phyloP scores from a whole-genome alignment of 202 grass and related monocot genomes.

The Brachypodium distachyon region DNA sequence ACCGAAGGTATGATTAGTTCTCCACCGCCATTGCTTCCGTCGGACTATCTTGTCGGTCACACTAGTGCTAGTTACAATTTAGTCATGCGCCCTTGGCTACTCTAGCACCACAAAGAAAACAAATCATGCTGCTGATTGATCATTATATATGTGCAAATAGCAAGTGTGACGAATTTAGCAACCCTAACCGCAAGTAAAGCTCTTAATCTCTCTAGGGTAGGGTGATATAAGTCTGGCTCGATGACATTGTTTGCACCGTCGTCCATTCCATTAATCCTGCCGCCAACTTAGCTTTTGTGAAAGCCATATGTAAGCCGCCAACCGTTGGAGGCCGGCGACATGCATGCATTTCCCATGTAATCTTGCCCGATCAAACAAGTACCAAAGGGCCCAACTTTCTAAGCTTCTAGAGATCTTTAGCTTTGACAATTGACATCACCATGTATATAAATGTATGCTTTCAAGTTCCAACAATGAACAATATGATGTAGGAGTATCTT shows the following conservation, averaged over 20 bases:
- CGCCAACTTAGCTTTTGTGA: slow-evolving; percentile 13
- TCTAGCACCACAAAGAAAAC: neutral
- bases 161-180: neutral
- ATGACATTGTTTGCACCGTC: slow-evolving; percentile 1
- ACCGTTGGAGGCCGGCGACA: slow-evolving; percentile 18
- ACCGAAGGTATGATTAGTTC: no score
- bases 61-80: no score
- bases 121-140: neutral
- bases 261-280: no score
- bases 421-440: slow-evolving; percentile 24
- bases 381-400: slow-evolving; percentile 6
- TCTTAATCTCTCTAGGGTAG: neutral
- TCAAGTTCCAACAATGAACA: slow-evolving; percentile 12
- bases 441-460: neutral
- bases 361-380: slow-evolving; percentile 15
- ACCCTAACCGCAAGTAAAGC: neutral
- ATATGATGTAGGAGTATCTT: slow-evolving; percentile 10
- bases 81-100: no score
- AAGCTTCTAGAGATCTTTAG: slow-evolving; percentile 38
- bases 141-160: neutral
- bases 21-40: no score
- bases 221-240: neutral
- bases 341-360: slow-evolving; percentile 20
- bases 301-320: slow-evolving; percentile 10
- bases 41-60: no score